Conservation (phyloP, 2,329 filamentous ascomycete genomes). For the Botryotinia globosa region DNA sequence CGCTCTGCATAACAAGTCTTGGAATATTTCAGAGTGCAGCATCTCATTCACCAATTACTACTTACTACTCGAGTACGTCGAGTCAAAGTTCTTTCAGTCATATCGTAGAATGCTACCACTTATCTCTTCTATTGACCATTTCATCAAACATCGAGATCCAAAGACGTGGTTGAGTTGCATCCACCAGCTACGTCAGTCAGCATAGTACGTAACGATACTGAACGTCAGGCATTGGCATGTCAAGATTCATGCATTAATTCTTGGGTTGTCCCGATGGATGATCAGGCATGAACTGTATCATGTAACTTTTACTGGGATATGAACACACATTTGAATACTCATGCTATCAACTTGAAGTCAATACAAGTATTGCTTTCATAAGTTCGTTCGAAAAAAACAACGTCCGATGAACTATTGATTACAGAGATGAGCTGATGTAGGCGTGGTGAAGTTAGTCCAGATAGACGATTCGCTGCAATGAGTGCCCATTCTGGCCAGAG, state of each 20-base stretch:
- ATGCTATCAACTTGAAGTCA: neutral
- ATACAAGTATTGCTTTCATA: neutral
- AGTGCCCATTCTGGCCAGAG: neutral
- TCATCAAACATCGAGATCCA: neutral
- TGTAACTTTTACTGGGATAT: neutral
- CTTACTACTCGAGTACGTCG: neutral
- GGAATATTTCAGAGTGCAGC: neutral
- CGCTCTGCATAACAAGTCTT: neutral
- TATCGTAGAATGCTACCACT: neutral
- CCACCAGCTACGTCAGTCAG: conserved; percentile 11
- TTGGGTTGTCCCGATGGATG: conserved; percentile 1
- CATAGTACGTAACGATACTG: neutral
- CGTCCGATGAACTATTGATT: neutral
- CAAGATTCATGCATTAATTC: conserved; percentile 7
- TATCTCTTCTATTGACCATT: neutral
- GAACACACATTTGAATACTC: neutral
- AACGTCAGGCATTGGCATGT: conserved; percentile 1
- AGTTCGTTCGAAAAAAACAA: neutral
- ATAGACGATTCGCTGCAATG: neutral
- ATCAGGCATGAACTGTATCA: conserved; percentile 18
- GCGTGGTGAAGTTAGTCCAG: neutral
- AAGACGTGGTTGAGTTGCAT: neutral
- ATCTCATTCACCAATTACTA: neutral
- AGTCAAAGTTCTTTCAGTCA: neutral
- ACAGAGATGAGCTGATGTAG: neutral